Conservation (phyloP, 2,329 filamentous ascomycete genomes). For the Sordariomycetes sp. region DNA sequence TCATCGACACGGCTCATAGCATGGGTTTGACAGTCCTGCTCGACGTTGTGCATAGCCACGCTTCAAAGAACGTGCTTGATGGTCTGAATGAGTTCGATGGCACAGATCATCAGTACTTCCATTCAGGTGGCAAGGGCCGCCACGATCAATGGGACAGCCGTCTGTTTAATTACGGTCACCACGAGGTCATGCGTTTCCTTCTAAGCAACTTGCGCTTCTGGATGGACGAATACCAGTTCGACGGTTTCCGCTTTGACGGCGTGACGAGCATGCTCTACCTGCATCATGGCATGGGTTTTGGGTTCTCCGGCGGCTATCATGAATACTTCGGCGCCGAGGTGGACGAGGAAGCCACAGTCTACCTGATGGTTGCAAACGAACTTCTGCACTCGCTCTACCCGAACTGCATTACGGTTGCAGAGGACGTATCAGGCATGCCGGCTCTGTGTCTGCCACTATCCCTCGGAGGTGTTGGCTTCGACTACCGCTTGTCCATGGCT, state of each 20-base stretch:
- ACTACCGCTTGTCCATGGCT: constrained; percentile 96
- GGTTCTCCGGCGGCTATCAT: constrained; percentile 95
- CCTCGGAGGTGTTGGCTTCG: constrained; percentile 88
- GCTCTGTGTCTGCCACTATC: constrained; percentile 82
- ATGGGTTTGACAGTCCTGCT: constrained; percentile 86
- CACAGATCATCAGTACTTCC: constrained; percentile 93
- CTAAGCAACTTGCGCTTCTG: constrained; percentile 94
- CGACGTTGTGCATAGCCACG: constrained; percentile 95
- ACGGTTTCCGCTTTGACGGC: constrained; percentile 95
- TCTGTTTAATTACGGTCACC: constrained; percentile 91
- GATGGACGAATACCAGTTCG: constrained; percentile 98
- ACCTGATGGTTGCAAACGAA: constrained; percentile 94
- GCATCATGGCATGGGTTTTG: constrained; percentile 95
- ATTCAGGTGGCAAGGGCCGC: constrained; percentile 71
- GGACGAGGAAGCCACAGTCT: constrained; percentile 88
- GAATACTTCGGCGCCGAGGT: constrained; percentile 90
- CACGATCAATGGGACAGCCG: constrained; percentile 96
- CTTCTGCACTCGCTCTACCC: constrained; percentile 90
- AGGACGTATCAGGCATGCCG: constrained; percentile 98
- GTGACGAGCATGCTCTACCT: constrained; percentile 97
- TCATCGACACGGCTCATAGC: constrained; percentile 89
- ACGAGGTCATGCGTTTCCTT: constrained; percentile 92
- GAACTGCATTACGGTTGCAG: constrained; percentile 80
- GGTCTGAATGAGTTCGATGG: constrained; percentile 95
- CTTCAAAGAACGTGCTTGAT: constrained; percentile 93